Base-by-base conservation (phyloP, 2,329 filamentous ascomycete genomes). In the Arthrobotrys sphaeroides region DNA sequence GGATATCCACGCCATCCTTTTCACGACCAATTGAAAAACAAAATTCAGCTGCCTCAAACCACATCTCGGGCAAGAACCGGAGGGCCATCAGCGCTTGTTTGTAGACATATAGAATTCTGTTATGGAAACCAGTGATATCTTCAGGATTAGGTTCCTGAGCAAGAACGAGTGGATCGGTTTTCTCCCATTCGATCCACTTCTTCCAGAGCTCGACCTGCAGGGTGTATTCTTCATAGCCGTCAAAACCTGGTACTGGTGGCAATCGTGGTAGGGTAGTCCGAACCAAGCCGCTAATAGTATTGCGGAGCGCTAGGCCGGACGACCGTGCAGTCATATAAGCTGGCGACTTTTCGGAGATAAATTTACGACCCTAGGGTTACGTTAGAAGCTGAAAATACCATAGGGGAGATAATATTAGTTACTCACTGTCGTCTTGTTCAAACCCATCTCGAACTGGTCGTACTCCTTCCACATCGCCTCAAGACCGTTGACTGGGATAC, bases 401-500 rank as follows among this genome's bases (percentile, higher is more conserved):
- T 9, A 12, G 10, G n/a, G 12, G 12, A 24, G 20, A 60, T n/a
- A n/a, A n/a, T n/a, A 16, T 40, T 49, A 66, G 38, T 13, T 28
- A 84, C 87, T 81, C 86, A 94, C 92, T 43, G 93, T 96, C 78
- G 93, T 88, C 83, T 97, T 98, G 85, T 97, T 97, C 72, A 97
- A 83, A 4, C 90, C 89, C 88, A 95, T 93, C 83, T 99, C 95
- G 81, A 99, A 99, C 78, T 92, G 90, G 82, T 98, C 94, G 81
- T 99, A 99, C 81, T 99, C 94, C 82, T 96, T 97, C 96, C 95
- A 99, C 12, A 99, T 84, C 61, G 87, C 88, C 80, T 94, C 92
- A 55, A 96, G 88, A 31, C 90, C 91, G 65, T 90, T 88, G 77
- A 93, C 96, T 3, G 96, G 96, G 40, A 97, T 88, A 78, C 89